Evolutionary conservation across 805 yeast genomes (phyloP).

Genomic region (Candida taoyuanica): DNA sequence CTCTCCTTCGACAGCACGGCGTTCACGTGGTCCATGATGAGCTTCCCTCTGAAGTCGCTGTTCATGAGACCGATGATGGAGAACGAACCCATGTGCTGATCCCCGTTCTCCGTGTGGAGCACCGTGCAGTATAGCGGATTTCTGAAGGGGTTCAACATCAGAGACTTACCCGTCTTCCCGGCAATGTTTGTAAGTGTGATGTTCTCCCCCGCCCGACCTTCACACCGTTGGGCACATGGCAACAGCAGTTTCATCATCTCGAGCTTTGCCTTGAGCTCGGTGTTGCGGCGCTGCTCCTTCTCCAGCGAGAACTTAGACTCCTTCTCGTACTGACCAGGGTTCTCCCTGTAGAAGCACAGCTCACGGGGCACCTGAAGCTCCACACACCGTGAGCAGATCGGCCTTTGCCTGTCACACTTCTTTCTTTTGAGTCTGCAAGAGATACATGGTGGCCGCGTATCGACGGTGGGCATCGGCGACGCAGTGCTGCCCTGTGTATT

Average conservation of each 20-base stretch:
- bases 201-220: background rate
- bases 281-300: constrained; percentile 1
- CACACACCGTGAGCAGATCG: constrained; percentile 9
- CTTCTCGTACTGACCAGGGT: constrained; percentile 2
- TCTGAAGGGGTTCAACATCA: constrained; percentile 4
- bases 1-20: constrained; percentile 4
- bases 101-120: background rate
- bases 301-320: background rate
- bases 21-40: constrained; percentile 5
- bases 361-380: constrained; percentile 9
- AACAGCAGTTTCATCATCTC: constrained; percentile 1
- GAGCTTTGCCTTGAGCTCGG: constrained; percentile 1
- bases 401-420: constrained; percentile 8
- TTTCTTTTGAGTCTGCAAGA: constrained; percentile 10
- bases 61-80: constrained; percentile 2
- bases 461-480: too few species aligned
- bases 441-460: constrained; percentile 6
- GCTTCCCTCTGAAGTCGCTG: constrained; percentile 1
- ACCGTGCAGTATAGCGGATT: constrained; percentile 9
- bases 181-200: background rate
- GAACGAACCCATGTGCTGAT: constrained; percentile 5
- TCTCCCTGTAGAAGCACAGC: constrained; percentile 8
- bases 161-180: background rate
- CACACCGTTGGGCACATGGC: background rate
- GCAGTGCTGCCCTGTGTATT: too few species aligned